phyloP scores from a whole-genome alignment of 2,329 filamentous ascomycete species.

The Catunica adiposa region DNA sequence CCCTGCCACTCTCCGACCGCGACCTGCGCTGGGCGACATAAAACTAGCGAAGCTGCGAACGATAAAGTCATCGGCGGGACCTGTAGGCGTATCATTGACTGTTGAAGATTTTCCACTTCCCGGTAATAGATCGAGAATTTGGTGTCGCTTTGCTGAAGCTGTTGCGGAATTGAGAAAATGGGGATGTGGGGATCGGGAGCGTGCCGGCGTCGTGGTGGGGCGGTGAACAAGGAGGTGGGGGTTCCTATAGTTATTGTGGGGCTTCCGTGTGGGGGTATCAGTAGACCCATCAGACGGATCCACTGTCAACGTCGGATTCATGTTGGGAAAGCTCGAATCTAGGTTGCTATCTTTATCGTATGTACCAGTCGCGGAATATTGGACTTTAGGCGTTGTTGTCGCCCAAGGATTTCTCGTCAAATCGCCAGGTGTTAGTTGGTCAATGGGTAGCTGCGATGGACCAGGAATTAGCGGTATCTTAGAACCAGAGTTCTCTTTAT shows the following conservation, averaged over 20 bases:
- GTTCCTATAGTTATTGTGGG: background rate
- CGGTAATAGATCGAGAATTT: conserved; percentile 12
- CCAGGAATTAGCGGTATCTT: conserved; percentile 10
- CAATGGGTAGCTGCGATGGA: conserved; percentile 11
- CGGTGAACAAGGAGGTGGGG: too few relatives aligned
- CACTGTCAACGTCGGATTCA: too few relatives aligned
- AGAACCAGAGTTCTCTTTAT: background rate
- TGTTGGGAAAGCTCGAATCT: too few relatives aligned
- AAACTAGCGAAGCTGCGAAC: conserved; percentile 14
- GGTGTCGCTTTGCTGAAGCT: background rate
- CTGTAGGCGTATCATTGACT: background rate
- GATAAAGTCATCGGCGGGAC: conserved; percentile 6
- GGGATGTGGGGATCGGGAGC: background rate
- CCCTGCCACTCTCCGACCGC: background rate
- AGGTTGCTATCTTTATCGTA: background rate
- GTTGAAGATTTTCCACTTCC: conserved; percentile 3
- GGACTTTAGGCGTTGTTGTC: background rate
- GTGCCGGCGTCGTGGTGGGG: background rate
- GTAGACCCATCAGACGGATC: too few relatives aligned
- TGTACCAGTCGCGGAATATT: background rate
- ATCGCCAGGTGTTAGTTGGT: conserved; percentile 8
- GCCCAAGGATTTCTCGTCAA: conserved; percentile 12
- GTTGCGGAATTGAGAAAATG: background rate
- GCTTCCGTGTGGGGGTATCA: background rate
- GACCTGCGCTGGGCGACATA: conserved; percentile 6